A percentile compares a stretch with the other conserved stretches of the same genome.
Evolutionary conservation across 2,329 filamentous ascomycete genomes (phyloP).

Genomic region (Cladosporium sp.): DNA sequence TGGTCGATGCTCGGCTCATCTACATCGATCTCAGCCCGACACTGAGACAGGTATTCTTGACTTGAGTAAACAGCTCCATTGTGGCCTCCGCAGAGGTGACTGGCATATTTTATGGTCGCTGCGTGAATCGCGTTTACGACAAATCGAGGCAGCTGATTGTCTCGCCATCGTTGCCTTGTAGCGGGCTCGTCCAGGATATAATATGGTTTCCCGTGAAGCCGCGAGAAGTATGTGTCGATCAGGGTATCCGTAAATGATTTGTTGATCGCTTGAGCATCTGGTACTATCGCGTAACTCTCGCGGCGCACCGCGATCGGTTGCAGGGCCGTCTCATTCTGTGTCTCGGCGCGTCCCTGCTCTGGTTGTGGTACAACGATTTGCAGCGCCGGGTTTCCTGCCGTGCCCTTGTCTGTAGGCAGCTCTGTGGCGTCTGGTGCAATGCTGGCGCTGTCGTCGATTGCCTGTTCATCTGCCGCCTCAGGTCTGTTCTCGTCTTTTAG

Average conservation of each 20-base stretch:
- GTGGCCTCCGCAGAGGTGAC: constrained; percentile 63
- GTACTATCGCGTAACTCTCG: constrained; percentile 6
- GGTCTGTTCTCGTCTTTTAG: constrained; percentile 52
- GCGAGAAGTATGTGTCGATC: constrained; percentile 75
- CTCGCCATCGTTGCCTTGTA: constrained; percentile 69
- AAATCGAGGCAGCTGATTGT: constrained; percentile 60
- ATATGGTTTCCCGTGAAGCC: constrained; percentile 79
- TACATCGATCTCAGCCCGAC: constrained; percentile 69
- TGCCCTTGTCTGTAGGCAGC: not conserved
- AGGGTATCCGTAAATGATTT: constrained; percentile 30
- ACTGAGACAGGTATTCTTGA: constrained; percentile 70
- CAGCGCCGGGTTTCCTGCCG: not conserved
- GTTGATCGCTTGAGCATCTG: constrained; percentile 21
- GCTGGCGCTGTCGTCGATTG: constrained; percentile 17
- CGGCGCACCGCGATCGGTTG: constrained; percentile 6
- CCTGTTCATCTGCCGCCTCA: constrained; percentile 13
- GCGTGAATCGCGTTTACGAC: constrained; percentile 56
- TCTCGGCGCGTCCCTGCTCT: not conserved
- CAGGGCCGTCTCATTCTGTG: constrained; percentile 1
- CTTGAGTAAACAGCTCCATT: constrained; percentile 67
- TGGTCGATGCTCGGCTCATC: constrained; percentile 80
- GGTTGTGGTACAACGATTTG: not conserved
- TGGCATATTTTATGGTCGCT: constrained; percentile 62
- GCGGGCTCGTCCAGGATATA: constrained; percentile 76
- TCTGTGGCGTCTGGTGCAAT: constrained; percentile 9